A percentile compares a stretch with the other conserved stretches of the same genome.
Evolutionary conservation across 2,329 filamentous ascomycete genomes (phyloP).

Genomic region (Aspergillus oerlinghausenensis): DNA sequence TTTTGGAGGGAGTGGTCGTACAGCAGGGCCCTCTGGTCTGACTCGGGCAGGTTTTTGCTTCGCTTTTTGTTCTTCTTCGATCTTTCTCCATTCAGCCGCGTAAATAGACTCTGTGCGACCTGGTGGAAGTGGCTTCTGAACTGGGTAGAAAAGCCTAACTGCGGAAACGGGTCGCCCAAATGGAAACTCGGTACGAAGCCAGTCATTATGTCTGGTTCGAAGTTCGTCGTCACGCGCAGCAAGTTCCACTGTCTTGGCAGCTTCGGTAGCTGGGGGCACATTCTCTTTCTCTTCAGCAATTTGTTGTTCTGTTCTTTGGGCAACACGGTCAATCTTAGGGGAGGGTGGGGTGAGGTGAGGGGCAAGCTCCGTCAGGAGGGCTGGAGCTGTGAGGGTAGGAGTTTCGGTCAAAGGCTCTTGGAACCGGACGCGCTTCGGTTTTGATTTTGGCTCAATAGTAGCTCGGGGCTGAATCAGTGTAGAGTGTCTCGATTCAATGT

Average conservation of each 20-base stretch:
- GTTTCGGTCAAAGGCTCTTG: slow-evolving; percentile 7
- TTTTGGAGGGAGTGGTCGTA: slow-evolving; percentile 30
- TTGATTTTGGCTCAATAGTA: neutral
- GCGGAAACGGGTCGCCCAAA: slow-evolving; percentile 27
- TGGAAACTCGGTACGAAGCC: slow-evolving; percentile 13
- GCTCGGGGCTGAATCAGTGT: neutral
- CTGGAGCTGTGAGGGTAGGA: neutral
- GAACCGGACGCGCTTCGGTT: slow-evolving; percentile 10
- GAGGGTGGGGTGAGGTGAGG: slow-evolving; percentile 8
- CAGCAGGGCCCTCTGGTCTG: slow-evolving; percentile 25
- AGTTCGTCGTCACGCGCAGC: slow-evolving; percentile 3
- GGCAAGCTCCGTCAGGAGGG: neutral
- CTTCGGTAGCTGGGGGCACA: slow-evolving; percentile 1
- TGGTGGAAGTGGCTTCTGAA: slow-evolving; percentile 17
- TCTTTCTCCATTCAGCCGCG: slow-evolving; percentile 23
- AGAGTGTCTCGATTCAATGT: neutral
- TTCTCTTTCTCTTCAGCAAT: slow-evolving; percentile 15
- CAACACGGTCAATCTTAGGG: neutral
- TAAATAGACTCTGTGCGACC: slow-evolving; percentile 28
- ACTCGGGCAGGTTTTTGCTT: slow-evolving; percentile 19
- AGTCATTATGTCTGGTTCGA: slow-evolving; percentile 17
- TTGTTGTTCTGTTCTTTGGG: neutral
- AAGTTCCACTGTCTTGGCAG: neutral
- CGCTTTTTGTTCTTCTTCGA: slow-evolving; percentile 21
- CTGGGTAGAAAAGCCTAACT: slow-evolving; percentile 24